Conservation (phyloP, 768 basidiomycete species). For the Boletus huronensis region DNA sequence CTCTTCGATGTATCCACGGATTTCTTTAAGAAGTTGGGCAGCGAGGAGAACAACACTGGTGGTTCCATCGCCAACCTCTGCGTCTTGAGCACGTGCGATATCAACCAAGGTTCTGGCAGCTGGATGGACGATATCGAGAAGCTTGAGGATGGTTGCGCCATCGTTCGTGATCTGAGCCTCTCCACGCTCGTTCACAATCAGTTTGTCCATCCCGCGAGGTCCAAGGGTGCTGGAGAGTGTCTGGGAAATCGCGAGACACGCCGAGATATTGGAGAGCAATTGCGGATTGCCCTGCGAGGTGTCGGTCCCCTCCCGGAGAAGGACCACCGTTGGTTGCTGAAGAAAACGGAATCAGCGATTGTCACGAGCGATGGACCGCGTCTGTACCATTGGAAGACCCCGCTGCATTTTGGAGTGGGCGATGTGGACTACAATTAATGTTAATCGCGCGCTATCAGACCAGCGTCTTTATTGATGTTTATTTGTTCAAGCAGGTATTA, state of each 20-base stretch:
- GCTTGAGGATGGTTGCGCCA: slow-evolving; percentile 96
- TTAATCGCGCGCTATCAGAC: slow-evolving; percentile 1
- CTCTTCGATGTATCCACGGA: slow-evolving; percentile 89
- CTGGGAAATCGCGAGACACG: slow-evolving; percentile 90
- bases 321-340: slow-evolving; percentile 96
- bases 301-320: slow-evolving; percentile 94
- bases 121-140: slow-evolving; percentile 97
- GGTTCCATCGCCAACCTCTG: slow-evolving; percentile 97
- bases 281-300: slow-evolving; percentile 92
- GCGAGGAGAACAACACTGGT: slow-evolving; percentile 95
- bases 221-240: slow-evolving; percentile 95
- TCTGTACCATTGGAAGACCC: slow-evolving; percentile 67
- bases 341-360: slow-evolving; percentile 16
- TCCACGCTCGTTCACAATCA: slow-evolving; percentile 91
- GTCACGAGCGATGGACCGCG: not conserved
- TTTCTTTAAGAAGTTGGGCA: slow-evolving; percentile 91
- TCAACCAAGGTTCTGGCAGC: slow-evolving; percentile 98
- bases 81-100: slow-evolving; percentile 96
- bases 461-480: slow-evolving; percentile 18
- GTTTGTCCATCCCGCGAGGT: slow-evolving; percentile 97
- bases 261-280: slow-evolving; percentile 91
- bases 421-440: slow-evolving; percentile 5
- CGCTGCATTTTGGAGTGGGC: slow-evolving; percentile 68
- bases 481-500: slow-evolving; percentile 12
- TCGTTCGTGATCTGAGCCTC: slow-evolving; percentile 99